phyloP scores from a whole-genome alignment of 2,329 filamentous ascomycete species.

The Colletotrichum nymphaeae region DNA sequence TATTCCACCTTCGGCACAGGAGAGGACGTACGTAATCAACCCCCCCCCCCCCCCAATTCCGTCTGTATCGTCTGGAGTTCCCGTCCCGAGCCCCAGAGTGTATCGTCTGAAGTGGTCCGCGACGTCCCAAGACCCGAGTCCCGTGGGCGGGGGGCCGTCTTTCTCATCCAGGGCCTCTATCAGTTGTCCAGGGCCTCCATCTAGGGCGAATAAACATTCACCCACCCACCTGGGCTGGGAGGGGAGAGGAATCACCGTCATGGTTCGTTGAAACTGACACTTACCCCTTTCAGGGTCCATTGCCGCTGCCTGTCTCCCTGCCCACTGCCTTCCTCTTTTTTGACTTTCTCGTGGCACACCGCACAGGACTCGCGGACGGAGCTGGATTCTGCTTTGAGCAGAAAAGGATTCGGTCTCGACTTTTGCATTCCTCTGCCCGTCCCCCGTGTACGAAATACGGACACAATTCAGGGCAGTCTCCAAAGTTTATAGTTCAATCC shows the following conservation, averaged over 20 bases:
- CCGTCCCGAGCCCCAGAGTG: constrained; percentile 15
- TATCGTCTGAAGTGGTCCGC: constrained; percentile 32
- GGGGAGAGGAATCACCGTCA: background rate
- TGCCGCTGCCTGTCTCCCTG: constrained; percentile 26
- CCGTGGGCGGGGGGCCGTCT: background rate
- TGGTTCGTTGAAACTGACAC: constrained; percentile 21
- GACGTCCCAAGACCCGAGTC: constrained; percentile 15
- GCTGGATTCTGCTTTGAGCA: constrained; percentile 23
- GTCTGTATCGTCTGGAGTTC: constrained; percentile 7
- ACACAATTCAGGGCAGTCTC: background rate
- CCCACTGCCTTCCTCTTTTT: background rate
- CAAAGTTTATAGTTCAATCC: constrained; percentile 11
- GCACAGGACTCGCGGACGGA: constrained; percentile 6
- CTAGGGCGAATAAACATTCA: background rate
- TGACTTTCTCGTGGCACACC: constrained; percentile 5
- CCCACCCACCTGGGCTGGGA: background rate
- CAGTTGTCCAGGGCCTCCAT: background rate
- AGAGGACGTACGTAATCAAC: constrained; percentile 4
- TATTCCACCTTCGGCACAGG: background rate
- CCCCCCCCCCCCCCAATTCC: background rate
- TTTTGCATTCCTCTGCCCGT: background rate
- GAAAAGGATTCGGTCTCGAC: constrained; percentile 2
- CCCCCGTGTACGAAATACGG: background rate
- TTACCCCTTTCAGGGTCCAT: constrained; percentile 24
- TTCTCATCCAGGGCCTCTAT: background rate